phyloP scores from a whole-genome alignment of 352 stramenopile species.

The Globisporangium ultimum region DNA sequence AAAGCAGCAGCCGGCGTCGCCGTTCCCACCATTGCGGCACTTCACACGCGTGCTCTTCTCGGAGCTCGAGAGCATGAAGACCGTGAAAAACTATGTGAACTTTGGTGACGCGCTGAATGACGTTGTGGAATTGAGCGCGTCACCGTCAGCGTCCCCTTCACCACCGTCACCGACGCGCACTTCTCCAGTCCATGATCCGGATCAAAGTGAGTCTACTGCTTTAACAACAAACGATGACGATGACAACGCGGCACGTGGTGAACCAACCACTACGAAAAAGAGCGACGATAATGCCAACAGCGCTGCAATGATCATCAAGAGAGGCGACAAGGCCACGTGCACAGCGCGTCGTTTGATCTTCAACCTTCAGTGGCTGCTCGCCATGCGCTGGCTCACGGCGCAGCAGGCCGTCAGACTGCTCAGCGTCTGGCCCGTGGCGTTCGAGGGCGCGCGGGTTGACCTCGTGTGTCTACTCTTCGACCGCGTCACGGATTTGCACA shows the following conservation, averaged over 20 bases:
- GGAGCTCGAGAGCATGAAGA: constrained; percentile 65
- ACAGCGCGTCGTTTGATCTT: constrained; percentile 59
- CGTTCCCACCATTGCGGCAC: constrained; percentile 36
- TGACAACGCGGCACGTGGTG: not conserved
- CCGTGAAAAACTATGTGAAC: constrained; percentile 56
- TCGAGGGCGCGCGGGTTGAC: constrained; percentile 50
- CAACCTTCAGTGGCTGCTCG: constrained; percentile 69
- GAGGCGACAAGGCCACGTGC: constrained; percentile 36
- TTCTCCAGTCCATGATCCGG: constrained; percentile 5
- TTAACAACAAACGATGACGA: too few relatives aligned
- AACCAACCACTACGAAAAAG: constrained; percentile 8
- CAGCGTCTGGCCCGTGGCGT: constrained; percentile 38
- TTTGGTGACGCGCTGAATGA: constrained; percentile 50
- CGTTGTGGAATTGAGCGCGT: constrained; percentile 29
- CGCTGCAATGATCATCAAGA: constrained; percentile 24
- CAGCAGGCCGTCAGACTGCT: constrained; percentile 56
- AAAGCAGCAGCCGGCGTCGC: constrained; percentile 6
- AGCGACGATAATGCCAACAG: constrained; percentile 21
- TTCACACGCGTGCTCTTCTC: constrained; percentile 42
- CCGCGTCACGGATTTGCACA: constrained; percentile 61
- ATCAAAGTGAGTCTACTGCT: too few relatives aligned
- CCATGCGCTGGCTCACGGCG: constrained; percentile 64
- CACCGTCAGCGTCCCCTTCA: too few relatives aligned
- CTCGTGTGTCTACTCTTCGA: constrained; percentile 71
- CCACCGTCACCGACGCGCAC: too few relatives aligned